These are phyloP conservation scores for Trichoderma virens DNA, from an alignment of 495 filamentous ascomycete species.

Conservation along the genomic window DNA sequence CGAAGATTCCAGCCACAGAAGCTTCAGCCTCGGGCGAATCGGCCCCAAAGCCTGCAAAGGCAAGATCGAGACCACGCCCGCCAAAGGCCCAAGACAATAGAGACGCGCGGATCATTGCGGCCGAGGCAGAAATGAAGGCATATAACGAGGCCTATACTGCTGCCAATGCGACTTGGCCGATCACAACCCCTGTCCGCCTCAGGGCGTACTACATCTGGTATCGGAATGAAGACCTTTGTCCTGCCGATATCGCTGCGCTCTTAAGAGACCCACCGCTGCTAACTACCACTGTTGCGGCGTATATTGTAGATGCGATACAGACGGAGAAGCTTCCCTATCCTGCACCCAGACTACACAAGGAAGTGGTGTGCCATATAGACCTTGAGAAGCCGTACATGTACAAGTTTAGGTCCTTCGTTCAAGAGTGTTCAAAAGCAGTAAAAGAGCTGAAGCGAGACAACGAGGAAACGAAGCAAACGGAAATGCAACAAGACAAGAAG, in stretches of 20 bases:
- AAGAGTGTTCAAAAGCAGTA: background rate
- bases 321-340: slow-evolving; percentile 32
- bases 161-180: slow-evolving; percentile 6
- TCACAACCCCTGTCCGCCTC: slow-evolving; percentile 29
- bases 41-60: background rate
- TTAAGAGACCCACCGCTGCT: slow-evolving; percentile 50
- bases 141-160: too few relatives aligned
- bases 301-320: slow-evolving; percentile 39
- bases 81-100: slow-evolving; percentile 14
- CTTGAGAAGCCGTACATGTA: background rate
- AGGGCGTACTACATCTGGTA: slow-evolving; percentile 59
- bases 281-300: slow-evolving; percentile 38
- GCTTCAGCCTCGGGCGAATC: background rate
- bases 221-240: slow-evolving; percentile 30
- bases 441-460: background rate
- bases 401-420: background rate
- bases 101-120: slow-evolving; percentile 28
- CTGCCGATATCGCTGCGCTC: slow-evolving; percentile 38
- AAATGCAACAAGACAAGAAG: background rate
- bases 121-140: slow-evolving; percentile 25
- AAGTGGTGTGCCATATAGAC: background rate
- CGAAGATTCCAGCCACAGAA: background rate
- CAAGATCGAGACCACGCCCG: background rate
- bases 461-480: background rate
- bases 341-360: background rate